phyloP scores from a whole-genome alignment of 495 filamentous ascomycete species.

The Penicillium canescens region DNA sequence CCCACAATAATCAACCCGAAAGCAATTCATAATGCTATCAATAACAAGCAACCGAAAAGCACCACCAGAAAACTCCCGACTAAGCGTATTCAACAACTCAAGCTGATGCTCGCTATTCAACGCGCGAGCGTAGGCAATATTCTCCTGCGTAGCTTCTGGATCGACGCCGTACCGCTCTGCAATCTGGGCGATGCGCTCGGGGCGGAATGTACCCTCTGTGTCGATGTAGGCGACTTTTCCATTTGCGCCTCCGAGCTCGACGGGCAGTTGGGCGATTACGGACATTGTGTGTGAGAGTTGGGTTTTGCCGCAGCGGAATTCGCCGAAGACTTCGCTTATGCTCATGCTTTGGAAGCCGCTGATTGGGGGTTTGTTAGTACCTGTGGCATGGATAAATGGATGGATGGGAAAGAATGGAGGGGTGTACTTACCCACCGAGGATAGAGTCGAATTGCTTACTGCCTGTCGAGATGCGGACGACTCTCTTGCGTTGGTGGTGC shows the following conservation, averaged over 20 bases:
- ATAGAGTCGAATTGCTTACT: conserved; percentile 77
- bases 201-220: conserved; percentile 78
- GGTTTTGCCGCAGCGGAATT: conserved; percentile 79
- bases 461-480: conserved; percentile 70
- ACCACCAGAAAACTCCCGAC: conserved; percentile 63
- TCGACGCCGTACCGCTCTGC: conserved; percentile 74
- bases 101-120: conserved; percentile 77
- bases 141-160: conserved; percentile 66
- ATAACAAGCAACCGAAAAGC: conserved; percentile 74
- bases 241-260: conserved; percentile 70
- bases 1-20: conserved; percentile 72
- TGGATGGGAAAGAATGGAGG: not conserved
- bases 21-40: conserved; percentile 79
- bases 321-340: conserved; percentile 73
- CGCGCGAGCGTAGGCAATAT: conserved; percentile 71
- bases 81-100: conserved; percentile 67
- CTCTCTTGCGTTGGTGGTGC: conserved; percentile 64
- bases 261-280: conserved; percentile 58
- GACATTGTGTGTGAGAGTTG: conserved; percentile 71
- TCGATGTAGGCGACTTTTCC: conserved; percentile 83
- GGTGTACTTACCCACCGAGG: conserved; percentile 57
- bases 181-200: conserved; percentile 71
- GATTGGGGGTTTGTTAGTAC: not conserved
- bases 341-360: conserved; percentile 81
- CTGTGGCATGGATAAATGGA: not conserved